Evolutionary conservation across 2,329 filamentous ascomycete genomes (phyloP).

Genomic region (Aspergillus jensenii): DNA sequence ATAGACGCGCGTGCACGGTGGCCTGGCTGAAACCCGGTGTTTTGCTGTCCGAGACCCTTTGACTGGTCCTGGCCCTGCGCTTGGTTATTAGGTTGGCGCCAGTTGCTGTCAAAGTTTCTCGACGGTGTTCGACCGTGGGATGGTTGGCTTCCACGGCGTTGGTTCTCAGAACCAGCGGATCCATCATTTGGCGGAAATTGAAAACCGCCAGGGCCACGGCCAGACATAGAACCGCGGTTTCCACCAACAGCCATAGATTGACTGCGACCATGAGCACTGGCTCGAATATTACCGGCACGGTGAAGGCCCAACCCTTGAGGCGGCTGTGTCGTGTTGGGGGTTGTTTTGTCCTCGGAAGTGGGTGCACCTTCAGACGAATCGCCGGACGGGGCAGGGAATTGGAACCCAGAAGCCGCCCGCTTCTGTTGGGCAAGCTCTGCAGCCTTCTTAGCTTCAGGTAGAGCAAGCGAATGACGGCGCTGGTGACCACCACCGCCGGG

Average conservation of each 20-base stretch:
- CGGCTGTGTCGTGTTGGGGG: conserved; percentile 48
- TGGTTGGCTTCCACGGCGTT: conserved; percentile 68
- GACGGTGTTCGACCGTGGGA: conserved; percentile 81
- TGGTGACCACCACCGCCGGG: conserved; percentile 75
- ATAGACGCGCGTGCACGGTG: conserved; percentile 85
- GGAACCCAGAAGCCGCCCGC: conserved; percentile 87
- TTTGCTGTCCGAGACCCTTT: conserved; percentile 65
- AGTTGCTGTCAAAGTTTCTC: conserved; percentile 96
- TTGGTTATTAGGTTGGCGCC: conserved; percentile 75
- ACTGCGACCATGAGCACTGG: conserved; percentile 59
- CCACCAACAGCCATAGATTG: conserved; percentile 56
- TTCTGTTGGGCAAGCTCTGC: conserved; percentile 97
- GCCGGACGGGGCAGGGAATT: conserved; percentile 77
- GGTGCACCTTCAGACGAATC: conserved; percentile 54
- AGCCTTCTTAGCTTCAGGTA: conserved; percentile 96
- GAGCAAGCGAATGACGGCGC: conserved; percentile 87
- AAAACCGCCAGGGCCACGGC: conserved; percentile 69
- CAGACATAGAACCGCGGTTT: conserved; percentile 63
- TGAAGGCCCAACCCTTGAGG: conserved; percentile 63
- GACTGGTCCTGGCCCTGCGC: conserved; percentile 49
- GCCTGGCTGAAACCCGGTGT: conserved; percentile 83
- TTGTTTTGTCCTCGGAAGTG: conserved; percentile 51
- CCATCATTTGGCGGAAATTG: conserved; percentile 64
- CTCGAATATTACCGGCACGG: conserved; percentile 85
- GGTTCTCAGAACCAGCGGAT: conserved; percentile 60